Evolutionary conservation across 169 alveolate genomes (phyloP).

Genomic region (Besnoitia besnoiti): DNA sequence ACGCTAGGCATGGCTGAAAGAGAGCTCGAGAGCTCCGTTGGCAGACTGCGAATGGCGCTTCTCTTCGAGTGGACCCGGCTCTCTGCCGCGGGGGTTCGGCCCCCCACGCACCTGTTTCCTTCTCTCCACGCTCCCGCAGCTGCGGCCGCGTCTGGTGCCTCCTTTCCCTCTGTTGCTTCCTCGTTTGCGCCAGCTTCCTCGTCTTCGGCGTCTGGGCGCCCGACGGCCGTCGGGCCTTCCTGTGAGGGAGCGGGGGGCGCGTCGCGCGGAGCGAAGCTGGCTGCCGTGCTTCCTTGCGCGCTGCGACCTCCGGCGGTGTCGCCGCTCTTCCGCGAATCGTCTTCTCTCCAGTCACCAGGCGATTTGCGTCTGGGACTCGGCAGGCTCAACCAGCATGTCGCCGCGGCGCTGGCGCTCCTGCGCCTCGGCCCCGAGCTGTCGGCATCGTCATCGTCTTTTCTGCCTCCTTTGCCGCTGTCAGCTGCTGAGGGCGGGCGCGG

Average conservation of each 20-base stretch:
- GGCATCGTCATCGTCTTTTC: background rate
- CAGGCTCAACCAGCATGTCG: constrained; percentile 28
- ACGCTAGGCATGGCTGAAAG: background rate
- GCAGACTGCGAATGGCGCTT: background rate
- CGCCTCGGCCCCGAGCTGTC: background rate
- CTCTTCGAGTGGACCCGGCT: background rate
- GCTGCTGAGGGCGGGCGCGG: background rate
- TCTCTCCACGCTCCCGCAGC: too few species aligned
- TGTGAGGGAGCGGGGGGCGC: background rate
- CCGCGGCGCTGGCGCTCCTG: constrained; percentile 15
- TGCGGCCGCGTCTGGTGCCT: too few species aligned
- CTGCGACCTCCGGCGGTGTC: background rate
- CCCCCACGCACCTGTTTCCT: background rate
- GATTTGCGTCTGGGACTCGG: constrained; percentile 11
- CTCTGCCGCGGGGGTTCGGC: background rate
- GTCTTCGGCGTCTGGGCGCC: background rate
- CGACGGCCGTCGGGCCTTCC: background rate
- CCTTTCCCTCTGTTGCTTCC: too few species aligned
- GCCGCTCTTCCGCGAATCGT: background rate
- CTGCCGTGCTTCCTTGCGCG: background rate
- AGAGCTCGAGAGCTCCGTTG: background rate
- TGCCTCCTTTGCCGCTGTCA: background rate
- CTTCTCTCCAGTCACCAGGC: background rate
- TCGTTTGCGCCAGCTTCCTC: background rate
- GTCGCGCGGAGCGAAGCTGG: background rate